These are phyloP conservation scores for Telfairia occidentalis DNA, from an alignment of 331 rosid genomes.

Conservation along the genomic window DNA sequence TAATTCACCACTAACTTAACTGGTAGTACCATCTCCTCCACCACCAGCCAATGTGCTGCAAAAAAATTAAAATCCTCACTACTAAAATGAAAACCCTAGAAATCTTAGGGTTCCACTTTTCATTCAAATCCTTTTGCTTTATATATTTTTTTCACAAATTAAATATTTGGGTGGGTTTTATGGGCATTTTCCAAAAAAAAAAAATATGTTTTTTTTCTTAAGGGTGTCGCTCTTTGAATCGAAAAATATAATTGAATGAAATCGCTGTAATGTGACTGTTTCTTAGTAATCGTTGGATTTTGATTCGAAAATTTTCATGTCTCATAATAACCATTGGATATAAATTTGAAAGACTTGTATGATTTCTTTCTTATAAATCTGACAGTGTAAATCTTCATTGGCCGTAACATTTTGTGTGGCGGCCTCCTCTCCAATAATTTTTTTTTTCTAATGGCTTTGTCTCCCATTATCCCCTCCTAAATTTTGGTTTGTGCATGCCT, in stretches of 20 bases:
- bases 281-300: too few species aligned
- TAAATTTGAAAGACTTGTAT: too few species aligned
- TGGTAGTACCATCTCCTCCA: background rate
- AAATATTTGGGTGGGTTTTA: background rate
- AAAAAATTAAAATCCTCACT: constrained; percentile 15
- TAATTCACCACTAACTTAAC: constrained; percentile 2
- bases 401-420: too few species aligned
- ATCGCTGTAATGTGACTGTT: too few species aligned
- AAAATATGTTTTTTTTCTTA: background rate
- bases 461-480: background rate
- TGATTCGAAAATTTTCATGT: too few species aligned
- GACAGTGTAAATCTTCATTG: too few species aligned
- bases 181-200: background rate
- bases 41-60: constrained; percentile 20
- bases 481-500: background rate
- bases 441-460: background rate
- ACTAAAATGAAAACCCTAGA: background rate
- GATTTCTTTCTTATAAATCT: too few species aligned
- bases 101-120: background rate
- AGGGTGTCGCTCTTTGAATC: background rate
- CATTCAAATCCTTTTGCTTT: background rate
- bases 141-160: background rate
- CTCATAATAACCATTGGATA: too few species aligned
- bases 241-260: too few species aligned
- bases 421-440: too few species aligned